Conservation (phyloP, 148 eudicot genomes). For the Rhododendron griersonianum region DNA sequence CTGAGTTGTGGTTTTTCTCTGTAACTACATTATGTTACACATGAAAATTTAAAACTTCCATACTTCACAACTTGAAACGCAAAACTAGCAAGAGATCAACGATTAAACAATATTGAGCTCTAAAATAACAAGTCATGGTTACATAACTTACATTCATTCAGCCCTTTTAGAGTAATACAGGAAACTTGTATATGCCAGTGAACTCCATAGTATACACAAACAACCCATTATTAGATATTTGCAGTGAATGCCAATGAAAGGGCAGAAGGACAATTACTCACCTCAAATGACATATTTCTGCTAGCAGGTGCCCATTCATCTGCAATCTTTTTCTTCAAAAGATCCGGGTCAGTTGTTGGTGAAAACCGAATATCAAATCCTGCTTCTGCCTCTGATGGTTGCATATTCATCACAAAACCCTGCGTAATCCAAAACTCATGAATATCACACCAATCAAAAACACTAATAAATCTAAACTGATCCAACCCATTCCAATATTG, state of each 20-base stretch:
- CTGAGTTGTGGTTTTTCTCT: background rate
- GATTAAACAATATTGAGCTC: background rate
- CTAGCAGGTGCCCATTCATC: conserved; percentile 97
- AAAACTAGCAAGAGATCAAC: background rate
- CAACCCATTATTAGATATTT: background rate
- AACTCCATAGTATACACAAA: background rate
- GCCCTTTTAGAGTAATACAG: too few relatives aligned
- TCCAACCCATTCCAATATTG: background rate
- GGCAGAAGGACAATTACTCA: conserved; percentile 17
- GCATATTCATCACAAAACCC: conserved; percentile 98
- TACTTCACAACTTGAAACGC: background rate
- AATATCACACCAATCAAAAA: background rate
- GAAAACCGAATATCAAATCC: conserved; percentile 77
- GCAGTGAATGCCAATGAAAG: conserved; percentile 1
- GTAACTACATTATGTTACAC: background rate
- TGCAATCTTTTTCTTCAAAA: conserved; percentile 52
- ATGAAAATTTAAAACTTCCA: background rate
- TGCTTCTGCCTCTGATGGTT: conserved; percentile 93
- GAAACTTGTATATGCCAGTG: too few relatives aligned
- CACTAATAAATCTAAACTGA: too few relatives aligned
- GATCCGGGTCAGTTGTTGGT: conserved; percentile 64
- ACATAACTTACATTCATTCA: too few relatives aligned
- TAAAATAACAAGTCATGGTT: background rate
- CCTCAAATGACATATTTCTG: conserved; percentile 83
- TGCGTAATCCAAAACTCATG: conserved; percentile 19